Conservation (phyloP, 73 alveolate species). For the Paramecium bursaria region DNA sequence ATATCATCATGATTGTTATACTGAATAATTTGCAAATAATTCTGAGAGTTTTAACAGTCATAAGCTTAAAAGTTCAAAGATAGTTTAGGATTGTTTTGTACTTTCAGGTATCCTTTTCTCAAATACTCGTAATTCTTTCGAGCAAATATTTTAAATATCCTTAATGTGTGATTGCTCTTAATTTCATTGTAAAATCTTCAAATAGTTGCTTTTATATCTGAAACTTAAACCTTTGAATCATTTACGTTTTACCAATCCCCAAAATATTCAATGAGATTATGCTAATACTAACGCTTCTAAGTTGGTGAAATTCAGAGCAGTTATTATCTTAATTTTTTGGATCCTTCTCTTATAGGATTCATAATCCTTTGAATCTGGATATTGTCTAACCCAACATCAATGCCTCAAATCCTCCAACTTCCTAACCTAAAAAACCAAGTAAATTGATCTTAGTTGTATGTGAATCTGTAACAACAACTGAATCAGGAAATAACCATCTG, state of each 20-base stretch:
- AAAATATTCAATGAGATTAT: too few relatives aligned
- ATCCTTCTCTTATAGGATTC: conserved; percentile 66
- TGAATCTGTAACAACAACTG: conserved; percentile 91
- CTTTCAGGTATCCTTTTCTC: too few relatives aligned
- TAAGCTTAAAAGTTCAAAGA: conserved; percentile 3
- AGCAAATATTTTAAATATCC: too few relatives aligned
- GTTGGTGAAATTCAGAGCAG: too few relatives aligned
- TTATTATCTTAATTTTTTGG: too few relatives aligned
- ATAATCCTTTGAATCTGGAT: conserved; percentile 90
- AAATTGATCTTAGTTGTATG: conserved; percentile 94
- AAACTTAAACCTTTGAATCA: too few relatives aligned
- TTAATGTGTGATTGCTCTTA: too few relatives aligned
- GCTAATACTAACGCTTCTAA: too few relatives aligned
- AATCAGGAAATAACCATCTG: conserved; percentile 80
- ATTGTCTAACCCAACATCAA: conserved; percentile 91
- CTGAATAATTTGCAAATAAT: conserved; percentile 17
- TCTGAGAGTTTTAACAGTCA: conserved; percentile 37
- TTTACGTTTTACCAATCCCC: too few relatives aligned
- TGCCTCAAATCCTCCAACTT: conserved; percentile 93
- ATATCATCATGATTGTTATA: conserved; percentile 35
- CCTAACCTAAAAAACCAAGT: conserved; percentile 93
- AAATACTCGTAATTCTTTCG: too few relatives aligned
- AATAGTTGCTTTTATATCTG: too few relatives aligned
- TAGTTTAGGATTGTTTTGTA: conserved; percentile 14
- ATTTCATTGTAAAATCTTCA: too few relatives aligned